Base-by-base conservation (phyloP, 208 protist genomes). In the Leishmania aethiopica region DNA sequence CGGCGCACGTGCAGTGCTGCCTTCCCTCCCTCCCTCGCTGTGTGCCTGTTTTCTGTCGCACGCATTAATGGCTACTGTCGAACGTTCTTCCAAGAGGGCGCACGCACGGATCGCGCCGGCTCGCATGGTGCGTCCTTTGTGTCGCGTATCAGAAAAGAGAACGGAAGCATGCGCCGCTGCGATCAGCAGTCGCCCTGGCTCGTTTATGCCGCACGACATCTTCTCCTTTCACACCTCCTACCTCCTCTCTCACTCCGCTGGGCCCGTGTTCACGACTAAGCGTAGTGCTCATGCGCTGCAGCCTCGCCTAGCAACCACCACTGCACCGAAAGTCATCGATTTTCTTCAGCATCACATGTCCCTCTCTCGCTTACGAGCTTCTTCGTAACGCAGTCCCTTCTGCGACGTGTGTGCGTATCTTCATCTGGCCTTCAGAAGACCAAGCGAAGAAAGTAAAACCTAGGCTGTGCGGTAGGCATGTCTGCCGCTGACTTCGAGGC, bases 401-500 rank as follows among this genome's bases (percentile, higher is more conserved):
- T 42, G 8, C 10, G 67, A 47, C 37, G 67, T 25, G 37, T 47
- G 67, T 4, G 67, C 4, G 67, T 72, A 47, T 72, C 40, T n/a
- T n/a, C 37, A 28, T 72, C 5, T n/a, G 2, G 11, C 37, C 13
- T 47, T 42, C 13, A 72, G 67, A 72, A n/a, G 28, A 17, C 45
- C 28, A 51, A 35, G 11, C 25, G 47, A 75, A 37, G 35, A 57
- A 55, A 55, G 28, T 37, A n/a, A 7, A 25, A 60, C 47, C 7
- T 2, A 7, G 32, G 28, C 72, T 37, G 17, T 67, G 22, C 1
- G 7, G 32, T 28, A 11, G 28, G 25, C 32, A 97, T 97, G 94
- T 92, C 91, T 74, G 85, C 88, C 37, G 88, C 85, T n/a, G 70
- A 96, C 84, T 98, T 98, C 87, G 86, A 96, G 3, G 90, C 92